These are phyloP conservation scores for Nematocida sp. DNA, from an alignment of 371 early-diverging fungal species.

Conservation along the genomic window DNA sequence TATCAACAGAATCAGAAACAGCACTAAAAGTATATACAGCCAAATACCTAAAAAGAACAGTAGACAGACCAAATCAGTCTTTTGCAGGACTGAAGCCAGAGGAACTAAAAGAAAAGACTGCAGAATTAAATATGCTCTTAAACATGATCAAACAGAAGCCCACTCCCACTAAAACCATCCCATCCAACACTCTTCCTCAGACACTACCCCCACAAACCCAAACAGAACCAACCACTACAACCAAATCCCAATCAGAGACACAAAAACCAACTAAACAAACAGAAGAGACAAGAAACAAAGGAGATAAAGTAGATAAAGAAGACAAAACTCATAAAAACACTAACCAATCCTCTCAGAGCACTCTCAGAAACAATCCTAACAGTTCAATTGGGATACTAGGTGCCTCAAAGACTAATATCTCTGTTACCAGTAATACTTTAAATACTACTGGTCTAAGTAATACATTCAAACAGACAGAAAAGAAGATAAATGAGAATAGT, in stretches of 20 bases:
- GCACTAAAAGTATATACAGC: not conserved
- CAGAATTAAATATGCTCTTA: conserved; percentile 30
- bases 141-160: conserved; percentile 11
- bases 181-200: no score
- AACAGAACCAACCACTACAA: not conserved
- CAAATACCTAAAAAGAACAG: not conserved
- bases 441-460: no score
- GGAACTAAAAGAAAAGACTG: conserved; percentile 45
- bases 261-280: not conserved
- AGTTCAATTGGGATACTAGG: no score
- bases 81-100: conserved; percentile 37
- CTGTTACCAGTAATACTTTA: no score
- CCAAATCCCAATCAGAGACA: not conserved
- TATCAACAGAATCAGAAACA: no score
- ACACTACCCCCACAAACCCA: no score
- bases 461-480: no score
- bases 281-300: not conserved
- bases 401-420: no score
- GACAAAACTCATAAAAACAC: no score
- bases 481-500: no score
- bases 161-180: not conserved
- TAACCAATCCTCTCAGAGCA: no score
- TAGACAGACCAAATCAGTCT: conserved; percentile 36
- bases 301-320: not conserved
- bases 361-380: no score